These are phyloP conservation scores for Torulaspora globosa DNA, from an alignment of 1,139 yeast species.

Conservation along the genomic window DNA sequence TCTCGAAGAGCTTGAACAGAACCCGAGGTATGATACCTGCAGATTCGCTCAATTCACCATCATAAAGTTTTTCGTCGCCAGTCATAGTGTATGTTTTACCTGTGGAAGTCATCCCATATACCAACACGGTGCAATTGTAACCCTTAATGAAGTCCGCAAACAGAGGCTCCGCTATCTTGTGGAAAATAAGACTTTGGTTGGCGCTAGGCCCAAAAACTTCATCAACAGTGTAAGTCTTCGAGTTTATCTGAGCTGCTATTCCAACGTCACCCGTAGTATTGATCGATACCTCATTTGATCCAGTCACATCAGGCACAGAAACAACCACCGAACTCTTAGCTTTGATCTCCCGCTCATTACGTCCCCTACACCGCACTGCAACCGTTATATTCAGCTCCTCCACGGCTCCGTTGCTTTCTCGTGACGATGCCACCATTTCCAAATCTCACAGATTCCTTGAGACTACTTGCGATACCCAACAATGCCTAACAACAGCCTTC, in stretches of 20 bases:
- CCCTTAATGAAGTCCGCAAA: conserved; percentile 65
- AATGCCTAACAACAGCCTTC: background rate
- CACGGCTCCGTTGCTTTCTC: conserved; percentile 13
- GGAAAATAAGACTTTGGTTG: conserved; percentile 56
- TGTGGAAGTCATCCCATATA: conserved; percentile 78
- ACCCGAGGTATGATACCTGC: conserved; percentile 72
- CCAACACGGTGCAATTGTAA: conserved; percentile 68
- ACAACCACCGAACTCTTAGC: conserved; percentile 74
- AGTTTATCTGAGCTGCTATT: conserved; percentile 42
- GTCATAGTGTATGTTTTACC: conserved; percentile 82
- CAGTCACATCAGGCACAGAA: conserved; percentile 47
- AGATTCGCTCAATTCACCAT: conserved; percentile 57
- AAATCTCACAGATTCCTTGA: background rate
- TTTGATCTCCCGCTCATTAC: conserved; percentile 65
- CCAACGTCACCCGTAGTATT: conserved; percentile 43
- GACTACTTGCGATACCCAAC: background rate
- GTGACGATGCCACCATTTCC: conserved; percentile 11
- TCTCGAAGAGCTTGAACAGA: conserved; percentile 51
- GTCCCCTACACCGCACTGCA: conserved; percentile 82
- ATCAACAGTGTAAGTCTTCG: conserved; percentile 60
- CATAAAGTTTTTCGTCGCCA: conserved; percentile 47
- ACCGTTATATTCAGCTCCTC: conserved; percentile 60
- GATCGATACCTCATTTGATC: conserved; percentile 40
- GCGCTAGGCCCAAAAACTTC: conserved; percentile 71
- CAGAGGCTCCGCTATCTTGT: conserved; percentile 60